phyloP scores from a whole-genome alignment of 2,329 filamentous ascomycete genomes.

The Acrocalymma vagum region DNA sequence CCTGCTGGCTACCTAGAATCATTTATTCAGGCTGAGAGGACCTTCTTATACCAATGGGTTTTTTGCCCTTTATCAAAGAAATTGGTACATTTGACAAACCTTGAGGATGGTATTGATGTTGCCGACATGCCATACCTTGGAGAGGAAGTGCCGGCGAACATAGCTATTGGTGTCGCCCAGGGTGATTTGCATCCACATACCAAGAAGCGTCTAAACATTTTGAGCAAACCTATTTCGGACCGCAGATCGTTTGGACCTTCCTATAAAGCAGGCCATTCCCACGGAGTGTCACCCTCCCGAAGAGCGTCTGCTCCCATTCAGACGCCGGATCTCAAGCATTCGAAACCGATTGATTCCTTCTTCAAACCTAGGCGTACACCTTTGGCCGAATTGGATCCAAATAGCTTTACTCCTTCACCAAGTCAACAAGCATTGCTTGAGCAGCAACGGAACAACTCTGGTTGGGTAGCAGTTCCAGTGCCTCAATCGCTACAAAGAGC shows the following conservation, averaged over 20 bases:
- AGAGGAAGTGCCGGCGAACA: conserved; percentile 69
- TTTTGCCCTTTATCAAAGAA: conserved; percentile 79
- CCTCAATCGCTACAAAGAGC: conserved; percentile 44
- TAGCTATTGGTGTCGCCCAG: conserved; percentile 77
- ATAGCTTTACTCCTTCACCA: conserved; percentile 71
- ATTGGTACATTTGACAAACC: conserved; percentile 78
- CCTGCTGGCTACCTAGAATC: conserved; percentile 81
- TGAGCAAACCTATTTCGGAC: conserved; percentile 41
- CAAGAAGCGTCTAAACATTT: conserved; percentile 68
- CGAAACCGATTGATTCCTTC: conserved; percentile 69
- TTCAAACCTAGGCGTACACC: conserved; percentile 71
- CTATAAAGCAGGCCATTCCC: conserved; percentile 37
- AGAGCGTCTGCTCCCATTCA: conserved; percentile 26
- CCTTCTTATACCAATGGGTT: conserved; percentile 93
- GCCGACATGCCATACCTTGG: conserved; percentile 86
- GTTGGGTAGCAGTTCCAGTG: conserved; percentile 64
- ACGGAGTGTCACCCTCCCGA: conserved; percentile 51
- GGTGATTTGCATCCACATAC: conserved; percentile 92
- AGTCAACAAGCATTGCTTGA: conserved; percentile 68
- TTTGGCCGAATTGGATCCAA: conserved; percentile 73
- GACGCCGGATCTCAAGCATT: conserved; percentile 65
- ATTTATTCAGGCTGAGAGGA: conserved; percentile 88
- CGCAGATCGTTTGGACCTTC: too few relatives aligned
- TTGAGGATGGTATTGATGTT: conserved; percentile 68
- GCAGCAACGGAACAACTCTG: conserved; percentile 57